phyloP scores from a whole-genome alignment of 2,329 filamentous ascomycete genomes.

The Pestalotiopsis sp. region DNA sequence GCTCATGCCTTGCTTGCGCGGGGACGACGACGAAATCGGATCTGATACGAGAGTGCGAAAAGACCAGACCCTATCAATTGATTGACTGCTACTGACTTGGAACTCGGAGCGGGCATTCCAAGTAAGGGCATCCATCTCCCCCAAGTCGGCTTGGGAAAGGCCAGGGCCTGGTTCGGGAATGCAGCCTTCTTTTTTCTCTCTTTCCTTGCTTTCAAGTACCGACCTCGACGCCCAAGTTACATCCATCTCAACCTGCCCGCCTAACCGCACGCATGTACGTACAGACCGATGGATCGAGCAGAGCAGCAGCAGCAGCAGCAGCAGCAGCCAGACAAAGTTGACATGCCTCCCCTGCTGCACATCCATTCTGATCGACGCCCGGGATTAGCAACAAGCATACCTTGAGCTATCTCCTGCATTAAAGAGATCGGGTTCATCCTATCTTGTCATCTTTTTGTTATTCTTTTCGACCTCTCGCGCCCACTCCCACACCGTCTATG shows the following conservation, averaged over 20 bases:
- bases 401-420: background rate
- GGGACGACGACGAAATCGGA: background rate
- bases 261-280: background rate
- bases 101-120: background rate
- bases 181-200: background rate
- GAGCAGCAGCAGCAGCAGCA: no score
- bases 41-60: background rate
- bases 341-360: constrained; percentile 13
- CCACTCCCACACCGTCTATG: background rate
- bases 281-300: background rate
- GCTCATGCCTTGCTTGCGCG: background rate
- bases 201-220: background rate
- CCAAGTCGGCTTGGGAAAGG: background rate
- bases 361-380: constrained; percentile 16
- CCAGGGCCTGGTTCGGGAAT: background rate
- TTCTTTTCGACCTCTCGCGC: no score
- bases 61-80: no score
- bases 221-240: background rate
- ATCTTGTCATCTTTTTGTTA: background rate
- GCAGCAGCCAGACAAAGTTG: background rate
- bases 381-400: background rate
- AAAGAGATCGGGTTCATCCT: constrained; percentile 12
- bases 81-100: no score
- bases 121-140: background rate
- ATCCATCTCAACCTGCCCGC: background rate